Base-by-base conservation (phyloP, 345 rosid species). In the Sisymbrium irio region DNA sequence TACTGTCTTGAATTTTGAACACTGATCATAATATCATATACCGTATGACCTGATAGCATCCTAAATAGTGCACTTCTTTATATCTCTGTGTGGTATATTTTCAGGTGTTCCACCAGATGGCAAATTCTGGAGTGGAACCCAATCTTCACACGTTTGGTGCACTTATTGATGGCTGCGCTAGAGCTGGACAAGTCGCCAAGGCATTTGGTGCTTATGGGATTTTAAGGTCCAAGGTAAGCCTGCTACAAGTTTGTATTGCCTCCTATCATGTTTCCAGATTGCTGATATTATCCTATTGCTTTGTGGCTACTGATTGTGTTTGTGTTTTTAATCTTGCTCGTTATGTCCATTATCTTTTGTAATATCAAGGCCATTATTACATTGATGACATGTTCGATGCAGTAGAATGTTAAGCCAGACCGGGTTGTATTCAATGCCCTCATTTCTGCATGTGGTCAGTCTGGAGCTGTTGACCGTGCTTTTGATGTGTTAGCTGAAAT, bases 121-220 rank as follows among this genome's bases (percentile, higher is more conserved):
- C 86, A 59, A 94, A 86, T 88, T 81, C 92, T 73, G 96, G 95
- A 73, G 87, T 94, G 62, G 91, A 91, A 69, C 97, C 98, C 58
- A 91, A 94, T 82, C 85, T 86, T 74, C 91, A 88, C 70, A 94
- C 98, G 4, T 94, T 84, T 72, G 97, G 98, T 70, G 93, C 98
- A 64, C 91, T 94, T 64, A 94, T 94, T 67, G 98, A 89, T 89
- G 98, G 98, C 46, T 94, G 98, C 84, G 98, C 87, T 37, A 87
- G 82, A 82, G 95, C 87, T 41, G 98, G 98, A 62, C 97, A 94
- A 84, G 85, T 94, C 59, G 95, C 97, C 30, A 94, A 94, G 83
- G 97, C 98, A 53, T 94, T 94, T 87, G 98, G 98, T 81, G 96
- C 98, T 59, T 94, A 94, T 77, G 98, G 98, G 14, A 88, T 94